Base-by-base conservation (phyloP, 1,284 basidiomycete species). In the Boletus sp. region DNA sequence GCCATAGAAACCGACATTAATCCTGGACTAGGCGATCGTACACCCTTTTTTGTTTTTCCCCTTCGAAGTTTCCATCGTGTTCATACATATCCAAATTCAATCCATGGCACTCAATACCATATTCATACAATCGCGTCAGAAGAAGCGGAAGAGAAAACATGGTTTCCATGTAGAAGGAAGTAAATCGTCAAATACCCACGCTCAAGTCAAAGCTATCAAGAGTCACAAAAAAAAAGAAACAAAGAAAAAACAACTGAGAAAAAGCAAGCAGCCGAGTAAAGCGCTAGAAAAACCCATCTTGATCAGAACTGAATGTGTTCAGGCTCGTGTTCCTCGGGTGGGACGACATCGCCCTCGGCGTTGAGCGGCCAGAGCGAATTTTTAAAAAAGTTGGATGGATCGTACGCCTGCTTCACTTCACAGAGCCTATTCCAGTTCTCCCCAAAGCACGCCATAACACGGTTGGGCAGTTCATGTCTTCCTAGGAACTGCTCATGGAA, bases 291-390 rank as follows among this genome's bases (percentile, higher is more conserved):
- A 31, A 42, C 11, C 29, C 12, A 16, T n/a, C 24, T 29, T 24
- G 9, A 50, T 62, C 51, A 72, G 37, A 63, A 70, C 9, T 74
- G 78, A 0, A 82, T 79, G 15, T 80, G 78, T 2, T 71, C 66
- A 8, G 86, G 85, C 61, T 89, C 87, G 60, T 86, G 85, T 6
- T 71, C 73, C 33, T 77, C 67, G 7, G 81, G 74, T 42, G 81
- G 76, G 13, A 87, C 75, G 2, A 70, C 68, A 1, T 80, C 71
- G 2, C 84, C 83, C 13, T 77, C 68, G 37, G 77, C 76, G 64
- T 85, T 77, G 55, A 90, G 66, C 15, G 91, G 91, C 91, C 91
- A 94, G 65, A 92, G 82, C 8, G 80, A 81, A 68, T 92, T 86
- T 56, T 75, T 79, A 76, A 94, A 91, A 48, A 94, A 61, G 58